Percentiles rank a stretch among this genome's conserved stretches.
Evolutionary conservation across 306 rosid genomes (phyloP).

Genomic region (Trifolium repens): DNA sequence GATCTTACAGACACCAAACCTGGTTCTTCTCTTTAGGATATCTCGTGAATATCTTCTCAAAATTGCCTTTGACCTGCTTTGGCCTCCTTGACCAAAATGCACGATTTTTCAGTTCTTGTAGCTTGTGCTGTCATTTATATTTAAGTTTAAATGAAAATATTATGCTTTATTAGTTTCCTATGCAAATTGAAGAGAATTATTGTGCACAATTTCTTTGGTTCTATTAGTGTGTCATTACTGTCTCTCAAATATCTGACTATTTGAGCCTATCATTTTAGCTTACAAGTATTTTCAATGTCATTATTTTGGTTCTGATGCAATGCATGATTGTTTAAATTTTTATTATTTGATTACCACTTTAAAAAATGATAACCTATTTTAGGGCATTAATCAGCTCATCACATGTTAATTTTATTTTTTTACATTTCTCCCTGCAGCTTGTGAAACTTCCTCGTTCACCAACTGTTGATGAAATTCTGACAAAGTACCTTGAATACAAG

Average conservation of each 20-base stretch:
- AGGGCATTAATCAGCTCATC: constrained; percentile 5
- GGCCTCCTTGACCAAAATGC: constrained; percentile 24
- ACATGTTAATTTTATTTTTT: constrained; percentile 37
- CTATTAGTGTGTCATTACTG: constrained; percentile 1
- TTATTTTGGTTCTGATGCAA: constrained; percentile 32
- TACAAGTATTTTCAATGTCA: constrained; percentile 27
- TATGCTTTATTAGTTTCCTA: constrained; percentile 1
- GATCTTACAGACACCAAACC: constrained; percentile 14
- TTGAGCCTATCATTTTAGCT: constrained; percentile 16
- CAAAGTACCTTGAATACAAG: constrained; percentile 84
- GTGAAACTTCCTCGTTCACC: constrained; percentile 99
- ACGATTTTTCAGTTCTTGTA: constrained; percentile 13
- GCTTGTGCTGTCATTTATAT: constrained; percentile 26
- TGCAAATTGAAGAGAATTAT: constrained; percentile 16
- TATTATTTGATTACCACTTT: constrained; percentile 21
- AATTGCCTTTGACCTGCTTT: constrained; percentile 12
- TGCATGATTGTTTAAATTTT: constrained; percentile 4
- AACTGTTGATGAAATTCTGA: constrained; percentile 87
- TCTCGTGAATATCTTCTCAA: constrained; percentile 6
- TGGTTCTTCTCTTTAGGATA: constrained; percentile 25
- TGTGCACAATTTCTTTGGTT: constrained; percentile 8
- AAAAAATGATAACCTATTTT: constrained; percentile 5
- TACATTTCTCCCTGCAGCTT: constrained; percentile 62
- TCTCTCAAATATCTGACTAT: constrained; percentile 21
- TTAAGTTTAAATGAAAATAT: constrained; percentile 4